Conservation (phyloP, 441 rosid species). For the Raphanus hybrid region DNA sequence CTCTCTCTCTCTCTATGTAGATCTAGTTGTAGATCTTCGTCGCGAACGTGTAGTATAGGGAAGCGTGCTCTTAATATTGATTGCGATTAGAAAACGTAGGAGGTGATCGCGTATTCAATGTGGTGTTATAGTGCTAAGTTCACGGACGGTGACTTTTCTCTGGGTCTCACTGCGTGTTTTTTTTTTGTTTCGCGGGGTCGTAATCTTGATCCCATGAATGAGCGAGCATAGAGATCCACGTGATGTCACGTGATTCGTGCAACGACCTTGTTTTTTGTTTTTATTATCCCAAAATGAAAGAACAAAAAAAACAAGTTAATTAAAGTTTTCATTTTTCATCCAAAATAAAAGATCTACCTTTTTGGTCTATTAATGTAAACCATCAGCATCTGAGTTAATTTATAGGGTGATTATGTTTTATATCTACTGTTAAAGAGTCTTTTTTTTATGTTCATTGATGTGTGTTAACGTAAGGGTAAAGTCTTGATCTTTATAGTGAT, state of each 20-base stretch:
- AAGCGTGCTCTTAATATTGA: background rate
- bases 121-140: background rate
- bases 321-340: background rate
- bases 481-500: conserved; percentile 15
- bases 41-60: background rate
- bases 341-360: background rate
- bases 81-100: background rate
- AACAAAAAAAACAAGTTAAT: too few species aligned
- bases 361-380: background rate
- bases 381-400: background rate
- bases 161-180: conserved; percentile 7
- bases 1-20: too few species aligned
- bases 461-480: conserved; percentile 12
- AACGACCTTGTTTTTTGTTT: background rate
- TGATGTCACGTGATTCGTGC: conserved; percentile 42
- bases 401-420: background rate
- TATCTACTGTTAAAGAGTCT: background rate
- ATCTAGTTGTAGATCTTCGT: background rate
- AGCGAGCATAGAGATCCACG: conserved; percentile 37
- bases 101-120: conserved; percentile 12
- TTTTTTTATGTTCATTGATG: background rate
- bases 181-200: conserved; percentile 30
- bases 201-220: background rate
- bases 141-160: conserved; percentile 38
- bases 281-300: background rate